Percentiles rank a stretch among this genome's conserved stretches.
These are phyloP conservation scores for Eurotiales sp. DNA, from an alignment of 2,329 filamentous ascomycete species.

Conservation along the genomic window DNA sequence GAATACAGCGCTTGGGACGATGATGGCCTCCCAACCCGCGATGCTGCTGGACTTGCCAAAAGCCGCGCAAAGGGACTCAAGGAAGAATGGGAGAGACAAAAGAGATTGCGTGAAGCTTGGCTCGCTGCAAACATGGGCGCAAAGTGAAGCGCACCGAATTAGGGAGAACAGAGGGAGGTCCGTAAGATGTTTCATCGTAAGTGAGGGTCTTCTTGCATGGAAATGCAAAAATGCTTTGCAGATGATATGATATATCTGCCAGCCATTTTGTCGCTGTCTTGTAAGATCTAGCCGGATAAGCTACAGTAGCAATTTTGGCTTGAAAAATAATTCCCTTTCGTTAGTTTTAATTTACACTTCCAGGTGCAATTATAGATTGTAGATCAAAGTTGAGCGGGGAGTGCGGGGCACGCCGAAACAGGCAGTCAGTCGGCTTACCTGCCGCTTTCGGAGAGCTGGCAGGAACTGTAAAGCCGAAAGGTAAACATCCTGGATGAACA, in stretches of 20 bases:
- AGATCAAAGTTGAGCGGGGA: conserved; percentile 6
- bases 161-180: no score
- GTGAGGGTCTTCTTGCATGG: no score
- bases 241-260: neutral
- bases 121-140: conserved; percentile 17
- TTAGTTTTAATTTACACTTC: no score
- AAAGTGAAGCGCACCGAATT: neutral
- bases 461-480: neutral
- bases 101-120: conserved; percentile 73
- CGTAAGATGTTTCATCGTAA: no score
- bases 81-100: conserved; percentile 89
- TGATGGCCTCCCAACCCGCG: conserved; percentile 73
- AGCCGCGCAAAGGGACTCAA: conserved; percentile 73
- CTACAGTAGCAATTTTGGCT: neutral
- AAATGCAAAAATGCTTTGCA: neutral
- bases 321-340: no score
- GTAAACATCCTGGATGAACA: neutral
- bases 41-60: conserved; percentile 76
- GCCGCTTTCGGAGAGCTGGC: neutral
- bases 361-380: no score
- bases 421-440: conserved; percentile 9
- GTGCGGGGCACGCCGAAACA: neutral
- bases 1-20: conserved; percentile 78
- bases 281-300: neutral
- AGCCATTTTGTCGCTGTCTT: neutral